Conservation (phyloP, 2,329 filamentous ascomycete genomes). For the Aureobasidium zeae region DNA sequence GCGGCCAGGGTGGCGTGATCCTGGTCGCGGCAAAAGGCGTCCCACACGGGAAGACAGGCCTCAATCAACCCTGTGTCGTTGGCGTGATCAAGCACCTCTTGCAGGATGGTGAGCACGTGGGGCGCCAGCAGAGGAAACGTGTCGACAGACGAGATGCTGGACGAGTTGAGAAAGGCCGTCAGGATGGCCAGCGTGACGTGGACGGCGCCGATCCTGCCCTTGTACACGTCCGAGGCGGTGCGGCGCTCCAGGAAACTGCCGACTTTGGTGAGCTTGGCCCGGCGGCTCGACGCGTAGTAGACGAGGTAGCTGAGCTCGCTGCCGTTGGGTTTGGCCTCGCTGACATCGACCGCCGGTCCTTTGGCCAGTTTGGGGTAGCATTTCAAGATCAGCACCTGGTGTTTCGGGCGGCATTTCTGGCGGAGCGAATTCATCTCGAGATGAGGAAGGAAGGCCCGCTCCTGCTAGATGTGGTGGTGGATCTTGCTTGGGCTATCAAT, state of each 20-base stretch:
- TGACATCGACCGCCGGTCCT: slow-evolving; percentile 48
- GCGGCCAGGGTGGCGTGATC: slow-evolving; percentile 77
- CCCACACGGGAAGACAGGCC: slow-evolving; percentile 76
- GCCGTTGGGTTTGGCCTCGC: slow-evolving; percentile 90
- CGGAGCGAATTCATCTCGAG: slow-evolving; percentile 48
- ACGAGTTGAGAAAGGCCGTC: slow-evolving; percentile 80
- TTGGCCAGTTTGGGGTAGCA: slow-evolving; percentile 93
- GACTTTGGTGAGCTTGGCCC: slow-evolving; percentile 93
- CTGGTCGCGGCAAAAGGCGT: slow-evolving; percentile 80
- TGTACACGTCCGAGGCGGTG: slow-evolving; percentile 84
- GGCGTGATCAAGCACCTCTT: slow-evolving; percentile 65
- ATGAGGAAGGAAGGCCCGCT: no score
- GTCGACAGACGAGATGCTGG: slow-evolving; percentile 46
- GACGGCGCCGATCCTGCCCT: slow-evolving; percentile 71
- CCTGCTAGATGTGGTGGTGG: no score
- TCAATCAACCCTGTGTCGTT: slow-evolving; percentile 89
- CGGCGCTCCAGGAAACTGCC: slow-evolving; percentile 91
- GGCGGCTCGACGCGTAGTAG: slow-evolving; percentile 90
- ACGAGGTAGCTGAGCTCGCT: slow-evolving; percentile 95
- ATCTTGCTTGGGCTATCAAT: no score
- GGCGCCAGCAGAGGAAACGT: slow-evolving; percentile 82
- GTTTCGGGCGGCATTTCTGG: slow-evolving; percentile 71
- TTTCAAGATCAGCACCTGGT: slow-evolving; percentile 91
- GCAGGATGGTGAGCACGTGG: slow-evolving; percentile 75
- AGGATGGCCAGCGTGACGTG: slow-evolving; percentile 92